Base-by-base conservation (phyloP, 2,329 filamentous ascomycete species). In the Trichoderma sp. region DNA sequence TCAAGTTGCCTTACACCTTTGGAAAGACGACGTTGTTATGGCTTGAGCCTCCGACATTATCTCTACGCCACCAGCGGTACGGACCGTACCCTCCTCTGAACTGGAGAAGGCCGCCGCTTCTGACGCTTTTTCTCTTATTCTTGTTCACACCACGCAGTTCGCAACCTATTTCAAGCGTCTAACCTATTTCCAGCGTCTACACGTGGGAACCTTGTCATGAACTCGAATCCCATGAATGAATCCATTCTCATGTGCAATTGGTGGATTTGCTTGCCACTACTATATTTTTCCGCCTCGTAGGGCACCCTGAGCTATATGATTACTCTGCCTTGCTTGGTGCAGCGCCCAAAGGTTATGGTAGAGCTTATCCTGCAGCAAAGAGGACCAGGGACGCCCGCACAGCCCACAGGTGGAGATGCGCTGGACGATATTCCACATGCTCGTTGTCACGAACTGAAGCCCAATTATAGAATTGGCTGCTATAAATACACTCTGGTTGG, bases 241-340 rank as follows among this genome's bases (percentile, higher is more conserved):
- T 28, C 48, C 14, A 26, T 51, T 19, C 26, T 28, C 48, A n/a
- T 34, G 5, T 9, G 28, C n/a, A 52, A 52, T 52, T 52, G 50
- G 50, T 52, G 50, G 50, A 52, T 52, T 34, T 34, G 48, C 26
- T 9, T 34, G 7, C 19, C 50, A 52, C 50, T 19, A 19, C 9
- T 52, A 34, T 52, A 52, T 34, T 52, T 52, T 52, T 34, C 50
- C 50, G 50, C 50, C 26, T 52, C n/a, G 28, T 52, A n/a, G 50
- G n/a, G 24, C 26, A 3, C 19, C 19, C 50, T 34, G 1, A 34
- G 50, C 19, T 52, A 52, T 52, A 10, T 4, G 7, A 28, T 52
- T 34, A 34, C 28, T 52, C 9, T 52, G 17, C 28, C 28, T 19
- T 34, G 26, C 17, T 19, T 34, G n/a, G n/a, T 34, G 5, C 30